Conservation (phyloP, 208 protist genomes). For the Leishmania martiniquensis region DNA sequence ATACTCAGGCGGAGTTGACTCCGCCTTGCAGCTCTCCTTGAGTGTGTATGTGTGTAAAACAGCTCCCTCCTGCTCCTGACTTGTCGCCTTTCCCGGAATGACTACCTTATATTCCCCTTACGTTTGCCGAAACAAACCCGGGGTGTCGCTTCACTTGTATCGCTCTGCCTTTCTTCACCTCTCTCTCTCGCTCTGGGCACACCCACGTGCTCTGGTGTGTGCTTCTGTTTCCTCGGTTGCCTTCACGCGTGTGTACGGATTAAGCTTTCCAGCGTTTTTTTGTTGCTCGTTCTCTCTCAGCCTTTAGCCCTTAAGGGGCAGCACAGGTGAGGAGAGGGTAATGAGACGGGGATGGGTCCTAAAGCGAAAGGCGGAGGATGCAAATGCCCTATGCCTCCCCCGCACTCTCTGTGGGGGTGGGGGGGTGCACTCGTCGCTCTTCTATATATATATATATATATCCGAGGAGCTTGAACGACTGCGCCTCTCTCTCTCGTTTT, state of each 20-base stretch:
- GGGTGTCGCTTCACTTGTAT: neutral
- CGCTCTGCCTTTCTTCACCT: neutral
- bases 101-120: neutral
- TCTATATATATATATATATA: too few species aligned
- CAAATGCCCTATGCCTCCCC: neutral
- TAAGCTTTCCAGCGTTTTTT: neutral
- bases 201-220: neutral
- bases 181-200: neutral
- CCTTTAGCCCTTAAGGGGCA: neutral
- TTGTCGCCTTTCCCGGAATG: neutral
- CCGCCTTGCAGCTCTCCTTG: neutral
- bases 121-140: neutral
- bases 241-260: neutral
- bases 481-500: too few species aligned
- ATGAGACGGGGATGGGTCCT: neutral
- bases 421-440: neutral
- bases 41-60: neutral
- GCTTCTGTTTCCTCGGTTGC: neutral
- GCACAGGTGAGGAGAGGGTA: constrained; percentile 1
- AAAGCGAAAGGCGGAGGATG: neutral
- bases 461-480: too few species aligned
- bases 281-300: too few species aligned
- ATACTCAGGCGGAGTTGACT: neutral
- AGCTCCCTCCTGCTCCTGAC: neutral
- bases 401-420: neutral